phyloP scores from a whole-genome alignment of 768 basidiomycete species.

The Daedaleopsis sinensis region DNA sequence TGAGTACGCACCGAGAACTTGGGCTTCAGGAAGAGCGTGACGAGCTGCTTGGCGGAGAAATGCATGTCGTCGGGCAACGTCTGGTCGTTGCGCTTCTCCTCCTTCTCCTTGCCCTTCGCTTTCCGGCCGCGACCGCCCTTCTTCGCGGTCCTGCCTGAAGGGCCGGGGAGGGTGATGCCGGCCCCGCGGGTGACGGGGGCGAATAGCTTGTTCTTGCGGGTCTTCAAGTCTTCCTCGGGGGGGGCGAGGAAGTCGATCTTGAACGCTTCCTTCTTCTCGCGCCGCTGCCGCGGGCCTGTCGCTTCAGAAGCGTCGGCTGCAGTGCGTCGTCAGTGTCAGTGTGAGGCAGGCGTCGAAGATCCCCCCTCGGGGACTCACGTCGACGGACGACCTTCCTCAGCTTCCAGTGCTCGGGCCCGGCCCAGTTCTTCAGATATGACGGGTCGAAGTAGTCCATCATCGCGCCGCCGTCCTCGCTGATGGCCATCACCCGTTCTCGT shows the following conservation, averaged over 20 bases:
- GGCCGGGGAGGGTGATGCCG: conserved; percentile 62
- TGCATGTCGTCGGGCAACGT: conserved; percentile 96
- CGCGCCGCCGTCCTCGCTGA: conserved; percentile 66
- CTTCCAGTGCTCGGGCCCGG: conserved; percentile 99
- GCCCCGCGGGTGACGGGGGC: conserved; percentile 72
- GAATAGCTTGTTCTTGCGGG: conserved; percentile 72
- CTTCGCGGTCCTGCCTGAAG: conserved; percentile 32
- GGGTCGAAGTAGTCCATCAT: conserved; percentile 92
- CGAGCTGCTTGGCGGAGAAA: conserved; percentile 87
- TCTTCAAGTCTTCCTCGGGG: conserved; percentile 59
- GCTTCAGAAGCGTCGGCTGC: conserved; percentile 55
- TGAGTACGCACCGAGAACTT: conserved; percentile 80
- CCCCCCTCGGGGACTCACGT: conserved; percentile 49
- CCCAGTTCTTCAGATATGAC: conserved; percentile 91
- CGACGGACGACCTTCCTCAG: conserved; percentile 77
- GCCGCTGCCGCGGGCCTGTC: conserved; percentile 54
- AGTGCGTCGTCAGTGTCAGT: conserved; percentile 6
- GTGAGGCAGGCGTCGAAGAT: not conserved
- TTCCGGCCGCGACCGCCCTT: conserved; percentile 49
- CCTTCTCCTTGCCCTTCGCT: conserved; percentile 47
- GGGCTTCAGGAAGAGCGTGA: conserved; percentile 94
- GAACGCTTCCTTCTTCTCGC: conserved; percentile 79
- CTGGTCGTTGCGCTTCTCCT: conserved; percentile 73
- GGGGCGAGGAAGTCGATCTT: conserved; percentile 79
- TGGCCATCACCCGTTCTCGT: conserved; percentile 83